Evolutionary conservation across 805 yeast species (phyloP).

Genomic region (Barnettozyma botsteinii): DNA sequence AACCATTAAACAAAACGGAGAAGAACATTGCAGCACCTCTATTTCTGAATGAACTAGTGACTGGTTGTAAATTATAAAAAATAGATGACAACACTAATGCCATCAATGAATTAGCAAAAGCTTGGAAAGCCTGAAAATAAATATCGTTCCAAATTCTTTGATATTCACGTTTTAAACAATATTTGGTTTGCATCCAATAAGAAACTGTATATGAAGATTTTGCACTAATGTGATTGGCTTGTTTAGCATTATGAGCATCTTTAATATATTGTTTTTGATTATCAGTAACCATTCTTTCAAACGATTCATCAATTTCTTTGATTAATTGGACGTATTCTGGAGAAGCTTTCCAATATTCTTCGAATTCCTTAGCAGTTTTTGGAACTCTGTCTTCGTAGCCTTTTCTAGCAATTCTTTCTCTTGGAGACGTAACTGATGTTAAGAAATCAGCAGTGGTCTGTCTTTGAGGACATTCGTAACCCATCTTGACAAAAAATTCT

Average conservation of each 20-base stretch:
- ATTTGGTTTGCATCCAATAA: conserved; percentile 43
- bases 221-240: conserved; percentile 38
- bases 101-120: conserved; percentile 41
- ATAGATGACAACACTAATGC: conserved; percentile 49
- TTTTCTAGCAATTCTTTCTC: conserved; percentile 36
- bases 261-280: conserved; percentile 23
- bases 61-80: conserved; percentile 40
- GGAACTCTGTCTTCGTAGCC: conserved; percentile 45
- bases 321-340: conserved; percentile 34
- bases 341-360: conserved; percentile 40
- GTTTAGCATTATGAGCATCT: conserved; percentile 42
- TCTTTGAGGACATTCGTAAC: conserved; percentile 46
- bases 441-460: conserved; percentile 53
- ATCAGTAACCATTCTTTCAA: conserved; percentile 9
- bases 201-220: conserved; percentile 44
- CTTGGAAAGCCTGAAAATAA: conserved; percentile 39
- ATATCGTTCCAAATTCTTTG: conserved; percentile 42
- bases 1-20: conserved; percentile 53
- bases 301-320: conserved; percentile 35
- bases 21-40: conserved; percentile 61
- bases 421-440: conserved; percentile 46
- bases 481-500: conserved; percentile 43
- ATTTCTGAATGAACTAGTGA: conserved; percentile 42
- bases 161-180: conserved; percentile 37
- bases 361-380: conserved; percentile 43